Evolutionary conservation across 495 filamentous ascomycete species (phyloP).

Genomic region (Pyronema omphalodes): DNA sequence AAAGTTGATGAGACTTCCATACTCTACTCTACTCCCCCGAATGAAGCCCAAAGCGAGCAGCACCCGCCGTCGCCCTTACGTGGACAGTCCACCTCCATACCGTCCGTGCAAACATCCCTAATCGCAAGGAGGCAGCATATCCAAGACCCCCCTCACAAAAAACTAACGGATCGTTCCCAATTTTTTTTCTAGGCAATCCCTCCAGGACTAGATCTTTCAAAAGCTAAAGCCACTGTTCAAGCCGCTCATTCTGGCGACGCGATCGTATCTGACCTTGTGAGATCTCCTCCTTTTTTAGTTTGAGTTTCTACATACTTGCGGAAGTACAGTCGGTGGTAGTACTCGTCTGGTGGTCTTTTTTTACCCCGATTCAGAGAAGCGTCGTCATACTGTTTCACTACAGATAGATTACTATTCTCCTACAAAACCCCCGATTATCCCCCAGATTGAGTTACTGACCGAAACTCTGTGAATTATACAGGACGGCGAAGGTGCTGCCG

Average conservation of each 20-base stretch:
- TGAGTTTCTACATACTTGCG: no score
- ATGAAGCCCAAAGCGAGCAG: no score
- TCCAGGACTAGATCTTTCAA: constrained; percentile 11
- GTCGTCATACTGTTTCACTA: no score
- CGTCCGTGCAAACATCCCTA: no score
- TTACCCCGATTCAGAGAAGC: neutral
- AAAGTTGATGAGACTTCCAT: no score
- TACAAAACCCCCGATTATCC: neutral
- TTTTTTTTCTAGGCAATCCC: constrained; percentile 13
- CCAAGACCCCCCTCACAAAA: no score
- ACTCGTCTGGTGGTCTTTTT: neutral
- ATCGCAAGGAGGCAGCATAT: no score
- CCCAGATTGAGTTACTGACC: neutral
- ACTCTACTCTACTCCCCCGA: no score
- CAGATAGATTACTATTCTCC: no score
- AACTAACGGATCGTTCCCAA: neutral
- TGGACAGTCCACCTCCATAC: no score
- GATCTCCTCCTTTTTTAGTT: neutral
- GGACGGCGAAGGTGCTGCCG: neutral
- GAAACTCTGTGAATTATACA: neutral
- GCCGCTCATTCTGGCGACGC: neutral
- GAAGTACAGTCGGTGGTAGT: neutral
- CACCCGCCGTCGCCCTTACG: no score
- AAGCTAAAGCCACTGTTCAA: constrained; percentile 2
- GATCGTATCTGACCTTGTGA: constrained; percentile 5